Evolutionary conservation across 352 stramenopile species (phyloP).

Genomic region (Phytophthora podocarpi): DNA sequence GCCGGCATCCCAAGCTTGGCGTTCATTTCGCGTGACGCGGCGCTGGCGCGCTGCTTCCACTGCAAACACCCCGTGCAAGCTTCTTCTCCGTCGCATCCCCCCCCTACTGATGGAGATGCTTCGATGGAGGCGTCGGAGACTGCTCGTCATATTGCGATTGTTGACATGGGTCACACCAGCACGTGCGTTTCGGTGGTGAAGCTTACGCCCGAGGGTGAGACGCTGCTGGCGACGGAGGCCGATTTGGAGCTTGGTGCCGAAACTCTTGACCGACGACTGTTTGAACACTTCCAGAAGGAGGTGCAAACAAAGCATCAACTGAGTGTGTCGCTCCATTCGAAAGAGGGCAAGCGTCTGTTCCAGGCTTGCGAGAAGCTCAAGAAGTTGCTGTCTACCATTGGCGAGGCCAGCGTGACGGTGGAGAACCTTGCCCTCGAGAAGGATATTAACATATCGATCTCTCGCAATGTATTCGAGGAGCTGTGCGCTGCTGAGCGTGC

Average conservation of each 20-base stretch:
- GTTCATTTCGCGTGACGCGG: conserved; percentile 57
- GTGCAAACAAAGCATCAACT: conserved; percentile 62
- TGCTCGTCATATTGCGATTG: conserved; percentile 71
- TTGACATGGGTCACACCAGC: conserved; percentile 88
- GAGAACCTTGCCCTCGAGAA: conserved; percentile 86
- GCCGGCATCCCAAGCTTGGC: conserved; percentile 60
- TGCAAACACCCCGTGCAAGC: conserved; percentile 77
- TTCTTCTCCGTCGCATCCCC: not conserved
- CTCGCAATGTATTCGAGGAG: conserved; percentile 71
- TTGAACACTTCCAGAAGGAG: conserved; percentile 79
- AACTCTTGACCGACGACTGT: conserved; percentile 79
- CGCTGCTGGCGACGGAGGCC: conserved; percentile 54
- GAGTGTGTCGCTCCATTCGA: conserved; percentile 61
- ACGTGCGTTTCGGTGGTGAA: conserved; percentile 78
- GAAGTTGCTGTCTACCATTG: conserved; percentile 90
- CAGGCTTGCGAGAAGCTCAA: conserved; percentile 88
- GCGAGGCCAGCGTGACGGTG: conserved; percentile 74
- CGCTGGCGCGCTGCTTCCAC: conserved; percentile 79
- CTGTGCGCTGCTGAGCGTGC: conserved; percentile 59
- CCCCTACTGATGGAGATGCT: conserved; percentile 24
- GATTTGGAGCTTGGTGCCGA: conserved; percentile 70
- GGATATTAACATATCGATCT: conserved; percentile 81
- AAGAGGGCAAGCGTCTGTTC: conserved; percentile 88
- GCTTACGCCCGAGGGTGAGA: conserved; percentile 66
- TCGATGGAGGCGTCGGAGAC: conserved; percentile 30